These are phyloP conservation scores for Nemophila menziesii DNA, from an alignment of 257 asterid genomes.

Conservation along the genomic window DNA sequence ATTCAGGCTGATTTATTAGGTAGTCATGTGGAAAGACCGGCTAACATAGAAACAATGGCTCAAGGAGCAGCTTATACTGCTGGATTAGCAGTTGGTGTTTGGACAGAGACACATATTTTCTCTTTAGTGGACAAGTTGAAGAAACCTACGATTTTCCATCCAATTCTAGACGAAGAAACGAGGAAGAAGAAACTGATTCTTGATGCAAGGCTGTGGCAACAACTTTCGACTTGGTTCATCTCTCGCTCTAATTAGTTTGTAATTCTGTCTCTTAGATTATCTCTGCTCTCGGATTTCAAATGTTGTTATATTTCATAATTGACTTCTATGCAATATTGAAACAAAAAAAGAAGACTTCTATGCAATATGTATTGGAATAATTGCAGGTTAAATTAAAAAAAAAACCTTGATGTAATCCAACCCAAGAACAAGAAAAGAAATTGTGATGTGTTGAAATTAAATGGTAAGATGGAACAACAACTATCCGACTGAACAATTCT, in stretches of 20 bases:
- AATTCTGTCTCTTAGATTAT: no score
- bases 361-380: no score
- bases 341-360: no score
- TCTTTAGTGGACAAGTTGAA: slow-evolving; percentile 42
- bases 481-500: no score
- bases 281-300: no score
- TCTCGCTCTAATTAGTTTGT: slow-evolving; percentile 36
- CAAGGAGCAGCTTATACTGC: slow-evolving; percentile 97
- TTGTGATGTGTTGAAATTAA: no score
- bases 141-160: slow-evolving; percentile 37
- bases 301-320: no score
- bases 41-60: slow-evolving; percentile 82
- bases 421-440: no score
- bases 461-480: no score
- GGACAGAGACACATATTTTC: slow-evolving; percentile 61
- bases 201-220: slow-evolving; percentile 84
- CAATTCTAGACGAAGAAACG: slow-evolving; percentile 33
- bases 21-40: slow-evolving; percentile 68
- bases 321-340: no score
- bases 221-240: slow-evolving; percentile 81
- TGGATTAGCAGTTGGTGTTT: slow-evolving; percentile 80
- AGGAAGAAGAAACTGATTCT: slow-evolving; percentile 71
- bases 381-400: no score
- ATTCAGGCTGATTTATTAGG: slow-evolving; percentile 81
- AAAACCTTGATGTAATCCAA: no score